These are phyloP conservation scores for Lycium barbarum DNA, from an alignment of 257 asterid genomes.

Conservation along the genomic window DNA sequence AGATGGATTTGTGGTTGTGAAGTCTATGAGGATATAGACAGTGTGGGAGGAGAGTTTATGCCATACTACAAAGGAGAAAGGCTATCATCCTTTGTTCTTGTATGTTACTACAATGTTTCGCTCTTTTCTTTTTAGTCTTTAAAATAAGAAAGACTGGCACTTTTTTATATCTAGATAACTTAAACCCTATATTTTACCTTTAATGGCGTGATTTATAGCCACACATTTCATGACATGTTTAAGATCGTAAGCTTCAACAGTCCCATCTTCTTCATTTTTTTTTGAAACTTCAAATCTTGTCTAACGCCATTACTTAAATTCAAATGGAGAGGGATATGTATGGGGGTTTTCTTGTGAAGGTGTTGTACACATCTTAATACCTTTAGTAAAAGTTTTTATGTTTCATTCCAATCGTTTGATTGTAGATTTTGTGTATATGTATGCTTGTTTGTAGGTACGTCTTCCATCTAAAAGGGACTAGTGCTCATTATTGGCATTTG, in stretches of 20 bases:
- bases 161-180: neutral
- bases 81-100: conserved; percentile 9
- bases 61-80: neutral
- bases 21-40: neutral
- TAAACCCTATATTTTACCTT: no score
- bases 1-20: conserved; percentile 1
- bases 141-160: neutral
- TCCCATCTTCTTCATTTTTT: no score
- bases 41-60: neutral
- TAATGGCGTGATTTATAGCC: neutral
- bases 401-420: neutral
- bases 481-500: neutral
- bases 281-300: no score
- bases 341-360: neutral
- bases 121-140: neutral
- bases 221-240: neutral
- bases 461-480: neutral
- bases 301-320: no score
- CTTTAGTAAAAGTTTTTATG: neutral
- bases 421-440: neutral
- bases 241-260: neutral
- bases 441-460: neutral
- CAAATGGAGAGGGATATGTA: neutral
- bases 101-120: neutral
- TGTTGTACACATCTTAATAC: neutral